phyloP scores from a whole-genome alignment of 2,329 filamentous ascomycete species.

The Colletotrichum scovillei region DNA sequence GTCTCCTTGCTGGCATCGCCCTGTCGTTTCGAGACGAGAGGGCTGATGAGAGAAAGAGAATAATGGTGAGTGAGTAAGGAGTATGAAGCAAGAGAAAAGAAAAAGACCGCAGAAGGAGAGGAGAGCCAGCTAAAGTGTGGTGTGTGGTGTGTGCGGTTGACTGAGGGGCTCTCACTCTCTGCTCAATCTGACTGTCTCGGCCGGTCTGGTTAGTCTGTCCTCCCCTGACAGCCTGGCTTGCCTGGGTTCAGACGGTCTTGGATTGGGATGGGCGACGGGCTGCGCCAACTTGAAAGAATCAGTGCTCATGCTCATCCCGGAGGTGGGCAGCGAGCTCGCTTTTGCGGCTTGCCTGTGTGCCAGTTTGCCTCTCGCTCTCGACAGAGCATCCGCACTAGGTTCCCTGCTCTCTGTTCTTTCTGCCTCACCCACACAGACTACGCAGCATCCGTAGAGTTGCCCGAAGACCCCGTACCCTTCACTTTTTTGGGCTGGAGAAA shows the following conservation, averaged over 20 bases:
- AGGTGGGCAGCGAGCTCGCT: background rate
- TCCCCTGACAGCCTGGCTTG: constrained; percentile 31
- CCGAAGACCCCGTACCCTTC: constrained; percentile 15
- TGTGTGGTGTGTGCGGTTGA: constrained; percentile 7
- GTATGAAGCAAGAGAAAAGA: background rate
- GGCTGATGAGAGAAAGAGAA: background rate
- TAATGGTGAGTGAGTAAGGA: background rate
- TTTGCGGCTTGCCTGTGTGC: background rate
- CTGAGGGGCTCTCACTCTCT: constrained; percentile 23
- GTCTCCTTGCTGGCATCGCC: constrained; percentile 22
- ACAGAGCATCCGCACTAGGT: background rate
- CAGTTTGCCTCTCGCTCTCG: too few relatives aligned
- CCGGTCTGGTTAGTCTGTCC: constrained; percentile 18
- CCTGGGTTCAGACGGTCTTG: constrained; percentile 34
- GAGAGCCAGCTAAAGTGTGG: background rate
- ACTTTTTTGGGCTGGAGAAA: background rate
- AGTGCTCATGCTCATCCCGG: constrained; percentile 19
- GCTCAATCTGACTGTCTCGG: constrained; percentile 32
- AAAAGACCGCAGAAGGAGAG: constrained; percentile 1
- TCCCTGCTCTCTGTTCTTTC: background rate
- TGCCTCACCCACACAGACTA: background rate
- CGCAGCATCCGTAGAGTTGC: background rate
- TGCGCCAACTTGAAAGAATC: constrained; percentile 26
- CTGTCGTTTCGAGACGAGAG: constrained; percentile 9
- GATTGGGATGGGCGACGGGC: constrained; percentile 18